Percentiles rank a stretch among this genome's conserved stretches.
Conservation (phyloP, 2,329 filamentous ascomycete species). For the Scedosporium dehoogii region DNA sequence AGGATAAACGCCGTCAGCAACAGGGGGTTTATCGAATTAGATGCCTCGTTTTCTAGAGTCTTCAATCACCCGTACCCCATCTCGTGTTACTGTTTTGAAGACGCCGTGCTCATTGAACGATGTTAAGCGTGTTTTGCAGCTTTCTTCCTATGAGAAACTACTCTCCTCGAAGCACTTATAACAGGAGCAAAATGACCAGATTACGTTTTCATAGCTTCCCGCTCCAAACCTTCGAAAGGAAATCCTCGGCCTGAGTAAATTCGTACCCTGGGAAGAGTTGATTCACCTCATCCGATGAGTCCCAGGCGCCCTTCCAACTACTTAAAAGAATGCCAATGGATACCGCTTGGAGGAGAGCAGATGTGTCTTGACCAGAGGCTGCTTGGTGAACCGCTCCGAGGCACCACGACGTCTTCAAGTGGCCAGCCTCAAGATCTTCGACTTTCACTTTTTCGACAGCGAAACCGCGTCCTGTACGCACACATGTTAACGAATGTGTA, state of each 20-base stretch:
- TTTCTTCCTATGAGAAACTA: too few species aligned
- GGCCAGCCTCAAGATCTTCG: conserved; percentile 35
- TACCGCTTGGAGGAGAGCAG: conserved; percentile 16
- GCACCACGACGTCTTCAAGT: background rate
- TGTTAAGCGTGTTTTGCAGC: too few species aligned
- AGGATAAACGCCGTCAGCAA: too few species aligned
- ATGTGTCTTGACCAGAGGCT: conserved; percentile 13
- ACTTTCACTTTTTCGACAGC: conserved; percentile 31
- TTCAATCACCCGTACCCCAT: too few species aligned
- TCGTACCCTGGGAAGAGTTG: conserved; percentile 30
- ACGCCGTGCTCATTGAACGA: too few species aligned
- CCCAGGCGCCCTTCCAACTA: conserved; percentile 22
- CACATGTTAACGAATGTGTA: background rate
- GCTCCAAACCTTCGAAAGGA: conserved; percentile 28
- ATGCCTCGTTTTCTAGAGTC: too few species aligned
- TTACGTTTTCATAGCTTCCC: conserved; percentile 15
- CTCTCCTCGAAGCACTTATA: too few species aligned
- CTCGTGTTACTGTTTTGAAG: too few species aligned
- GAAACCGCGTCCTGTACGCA: background rate
- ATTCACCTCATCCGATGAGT: conserved; percentile 34
- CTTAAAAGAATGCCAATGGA: conserved; percentile 24
- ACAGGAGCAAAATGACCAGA: too few species aligned
- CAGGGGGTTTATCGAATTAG: too few species aligned
- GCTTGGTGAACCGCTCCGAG: background rate
- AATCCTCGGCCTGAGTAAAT: conserved; percentile 30